phyloP scores from a whole-genome alignment of 306 rosid genomes.

The Vicia sativa region DNA sequence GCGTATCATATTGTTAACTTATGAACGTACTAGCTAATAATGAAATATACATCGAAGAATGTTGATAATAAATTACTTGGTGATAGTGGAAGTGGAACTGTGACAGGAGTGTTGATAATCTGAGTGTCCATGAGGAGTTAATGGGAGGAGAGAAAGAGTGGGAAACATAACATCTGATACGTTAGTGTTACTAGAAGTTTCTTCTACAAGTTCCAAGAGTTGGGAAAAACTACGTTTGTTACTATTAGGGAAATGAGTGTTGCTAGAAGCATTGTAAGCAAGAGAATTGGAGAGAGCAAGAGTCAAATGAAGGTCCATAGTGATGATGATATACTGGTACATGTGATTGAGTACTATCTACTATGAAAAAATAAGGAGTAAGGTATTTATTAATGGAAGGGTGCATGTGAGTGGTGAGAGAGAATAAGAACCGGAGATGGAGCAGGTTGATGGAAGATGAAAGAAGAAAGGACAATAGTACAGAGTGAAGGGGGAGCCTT shows the following conservation, averaged over 20 bases:
- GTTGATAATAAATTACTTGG: conserved; percentile 32
- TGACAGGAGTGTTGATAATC: conserved; percentile 28
- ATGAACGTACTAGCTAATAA: no score
- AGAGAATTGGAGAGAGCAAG: conserved; percentile 59
- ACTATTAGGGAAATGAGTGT: neutral
- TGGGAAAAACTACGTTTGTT: conserved; percentile 51
- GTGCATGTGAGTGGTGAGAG: neutral
- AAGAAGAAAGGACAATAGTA: neutral
- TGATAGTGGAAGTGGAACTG: conserved; percentile 18
- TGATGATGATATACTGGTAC: neutral
- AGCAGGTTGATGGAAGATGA: neutral
- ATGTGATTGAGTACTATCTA: neutral
- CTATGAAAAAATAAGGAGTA: neutral
- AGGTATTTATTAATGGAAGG: neutral
- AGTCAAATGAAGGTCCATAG: conserved; percentile 84
- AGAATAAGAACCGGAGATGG: conserved; percentile 16
- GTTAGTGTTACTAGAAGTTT: neutral
- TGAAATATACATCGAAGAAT: neutral
- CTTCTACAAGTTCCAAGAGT: conserved; percentile 32
- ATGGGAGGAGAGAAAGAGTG: conserved; percentile 66
- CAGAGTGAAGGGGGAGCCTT: neutral
- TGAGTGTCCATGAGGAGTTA: conserved; percentile 48
- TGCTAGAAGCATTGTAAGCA: neutral
- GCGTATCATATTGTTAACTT: neutral
- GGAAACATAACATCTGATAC: conserved; percentile 26